Evolutionary conservation across 2,329 filamentous ascomycete genomes (phyloP), one percentile per base, ranked within the genome.

Genomic region (Clarireedia paspali): DNA sequence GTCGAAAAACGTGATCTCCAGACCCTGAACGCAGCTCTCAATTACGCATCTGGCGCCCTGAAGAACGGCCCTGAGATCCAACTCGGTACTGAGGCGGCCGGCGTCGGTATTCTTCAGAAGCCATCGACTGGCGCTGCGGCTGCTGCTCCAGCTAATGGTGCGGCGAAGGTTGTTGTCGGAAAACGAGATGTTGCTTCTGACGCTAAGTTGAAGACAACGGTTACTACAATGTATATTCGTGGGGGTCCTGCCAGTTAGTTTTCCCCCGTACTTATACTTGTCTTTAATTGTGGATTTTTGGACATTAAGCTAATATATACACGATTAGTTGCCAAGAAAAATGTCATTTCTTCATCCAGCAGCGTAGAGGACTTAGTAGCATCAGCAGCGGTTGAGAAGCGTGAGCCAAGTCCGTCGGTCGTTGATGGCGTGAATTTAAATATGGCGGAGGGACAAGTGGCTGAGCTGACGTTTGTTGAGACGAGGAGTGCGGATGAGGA

Each of bases 21-120:
- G 57, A 73, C 75, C 51, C 78, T 79, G 67, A 71, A 75, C 59
- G 71, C 73, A 14, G 76, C 76, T 1, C 72, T 79, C 15, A 68
- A 62, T 49, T 79, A 70, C 59, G 75, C 76, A 53, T 71, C 75
- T 61, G 72, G 71, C 45, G 75, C 75, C 20, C 67, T 75, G 66
- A 70, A 68, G 64, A 74, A 75, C 62, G 67, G 69, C 38, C 76
- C 76, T 60, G 75, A 76, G 69, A 65, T 78, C 46, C 70, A 78
- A 66, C 70, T 79, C 44, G 76, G 76, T 55, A 76, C 75, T 26
- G 72, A 71, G 40, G 67, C 61, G 34, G 71, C 72, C 56, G 70
- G 70, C 26, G 44, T 53, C 36, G 51, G 51, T 40, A 53, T 53
- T 17, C 51, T 53, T n/a, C 10, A 38, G n/a, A 53, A 53, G 23